Base-by-base conservation (phyloP, 805 yeast species). In the Yamadazyma kitorensis region DNA sequence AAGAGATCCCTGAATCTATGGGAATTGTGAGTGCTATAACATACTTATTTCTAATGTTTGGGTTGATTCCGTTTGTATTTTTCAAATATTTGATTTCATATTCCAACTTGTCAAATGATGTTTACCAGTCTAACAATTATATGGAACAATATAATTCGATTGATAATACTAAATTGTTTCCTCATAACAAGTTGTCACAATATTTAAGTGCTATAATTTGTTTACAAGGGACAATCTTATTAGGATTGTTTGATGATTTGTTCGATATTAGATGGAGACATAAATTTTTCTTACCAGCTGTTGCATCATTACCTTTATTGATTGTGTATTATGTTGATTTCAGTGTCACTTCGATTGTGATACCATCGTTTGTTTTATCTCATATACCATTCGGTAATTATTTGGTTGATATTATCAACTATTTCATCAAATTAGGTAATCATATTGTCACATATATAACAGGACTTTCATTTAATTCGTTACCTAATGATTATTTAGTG, bases 221-320 rank as follows among this genome's bases (percentile, higher is more conserved):
- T 41, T 61, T 93, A 30, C 87, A 87, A 59, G 77, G 87, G 45
- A 89, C 93, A 56, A 72, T 88, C 11, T 64, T 93, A 27, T 66
- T 93, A 27, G 98, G 98, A 0, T 70, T 93, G 19, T 83, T 94
- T 30, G 98, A 93, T 59, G 98, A 93, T 64, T 69, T 93, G 49
- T 93, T 93, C 53, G 99, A 93, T 59, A 79, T 93, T 43, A 74
- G 96, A 48, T 93, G 99, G 99, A 73, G 99, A 54, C 96, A 93
- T 64, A 93, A 93, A 68, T 87, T 93, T 63, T 87, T 93, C 51
- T 55, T 93, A 45, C 99, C 99, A 0, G 96, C 96, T 0, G 78
- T 93, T 35, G 96, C 96, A 0, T 81, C 96, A 2, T 78, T 93
- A 27, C 99, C 99, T 4, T 68, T 93, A 48, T 69, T 93, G 39